Percentiles rank a stretch among this genome's conserved stretches.
Evolutionary conservation across 257 asterid genomes (phyloP).

Genomic region (Solanum stenotomum): DNA sequence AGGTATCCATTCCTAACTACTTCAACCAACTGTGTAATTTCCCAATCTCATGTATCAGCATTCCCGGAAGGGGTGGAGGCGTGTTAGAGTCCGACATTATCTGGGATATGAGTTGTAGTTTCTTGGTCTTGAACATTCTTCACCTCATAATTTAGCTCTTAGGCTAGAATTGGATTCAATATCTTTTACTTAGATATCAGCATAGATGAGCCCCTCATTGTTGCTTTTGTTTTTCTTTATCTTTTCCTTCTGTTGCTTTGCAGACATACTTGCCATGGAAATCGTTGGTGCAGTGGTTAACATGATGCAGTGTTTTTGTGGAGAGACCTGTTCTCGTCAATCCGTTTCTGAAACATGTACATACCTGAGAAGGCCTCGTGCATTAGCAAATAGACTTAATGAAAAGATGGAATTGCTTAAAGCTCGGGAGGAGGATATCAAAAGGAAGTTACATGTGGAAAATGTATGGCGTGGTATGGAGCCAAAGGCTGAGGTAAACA

Average conservation of each 20-base stretch:
- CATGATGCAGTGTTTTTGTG: conserved; percentile 9
- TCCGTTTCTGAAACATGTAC: conserved; percentile 5
- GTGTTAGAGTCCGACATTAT: not conserved
- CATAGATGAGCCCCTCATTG: not conserved
- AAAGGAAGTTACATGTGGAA: not conserved
- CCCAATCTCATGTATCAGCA: not conserved
- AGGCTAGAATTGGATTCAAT: not conserved
- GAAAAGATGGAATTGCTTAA: conserved; percentile 8
- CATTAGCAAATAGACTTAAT: not conserved
- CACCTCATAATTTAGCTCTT: not conserved
- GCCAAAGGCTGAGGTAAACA: conserved; percentile 16
- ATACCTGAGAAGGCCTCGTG: not conserved
- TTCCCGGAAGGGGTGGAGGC: not conserved
- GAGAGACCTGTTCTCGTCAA: not conserved
- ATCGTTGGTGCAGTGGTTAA: conserved; percentile 2
- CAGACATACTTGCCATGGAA: conserved; percentile 6
- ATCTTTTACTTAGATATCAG: not conserved
- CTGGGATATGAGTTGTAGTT: not conserved
- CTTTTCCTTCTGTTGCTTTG: not conserved
- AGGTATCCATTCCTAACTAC: not conserved
- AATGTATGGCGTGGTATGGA: conserved; percentile 2
- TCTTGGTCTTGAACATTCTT: not conserved
- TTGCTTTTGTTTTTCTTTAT: not conserved
- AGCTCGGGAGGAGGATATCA: conserved; percentile 17
- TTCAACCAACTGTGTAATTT: not conserved